A percentile compares a stretch with the other conserved stretches of the same genome.
Evolutionary conservation across 2,329 filamentous ascomycete genomes (phyloP).

Genomic region (Botrytis fragariae): DNA sequence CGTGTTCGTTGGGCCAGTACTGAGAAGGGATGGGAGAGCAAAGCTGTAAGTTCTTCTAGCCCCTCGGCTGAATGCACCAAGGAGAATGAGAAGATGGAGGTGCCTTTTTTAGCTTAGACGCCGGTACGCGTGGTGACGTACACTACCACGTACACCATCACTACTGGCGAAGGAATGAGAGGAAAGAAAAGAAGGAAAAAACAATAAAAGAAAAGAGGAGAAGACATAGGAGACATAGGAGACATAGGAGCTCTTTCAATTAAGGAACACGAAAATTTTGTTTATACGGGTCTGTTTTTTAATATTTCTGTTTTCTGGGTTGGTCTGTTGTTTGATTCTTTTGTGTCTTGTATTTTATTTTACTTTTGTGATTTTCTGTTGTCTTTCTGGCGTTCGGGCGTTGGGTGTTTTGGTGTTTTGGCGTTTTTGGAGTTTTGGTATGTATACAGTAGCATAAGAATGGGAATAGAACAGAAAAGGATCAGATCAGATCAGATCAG

Average conservation of each 20-base stretch:
- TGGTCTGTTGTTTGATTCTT: not conserved
- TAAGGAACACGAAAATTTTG: not conserved
- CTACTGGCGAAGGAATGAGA: not conserved
- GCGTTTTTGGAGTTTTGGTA: not conserved
- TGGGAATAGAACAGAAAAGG: not conserved
- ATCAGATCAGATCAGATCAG: no score
- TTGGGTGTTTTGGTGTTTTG: not conserved
- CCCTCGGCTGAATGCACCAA: not conserved
- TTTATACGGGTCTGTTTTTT: not conserved
- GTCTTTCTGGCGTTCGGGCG: not conserved
- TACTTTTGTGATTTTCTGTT: not conserved
- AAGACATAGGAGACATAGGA: not conserved
- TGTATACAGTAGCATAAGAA: not conserved
- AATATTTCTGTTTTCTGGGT: not conserved
- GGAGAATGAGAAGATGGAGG: not conserved
- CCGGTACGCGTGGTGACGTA: not conserved
- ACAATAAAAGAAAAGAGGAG: not conserved
- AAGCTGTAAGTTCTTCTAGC: not conserved
- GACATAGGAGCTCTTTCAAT: not conserved
- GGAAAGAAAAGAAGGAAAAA: not conserved
- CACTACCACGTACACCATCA: not conserved
- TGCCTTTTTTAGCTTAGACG: not conserved
- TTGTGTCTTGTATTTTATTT: not conserved
- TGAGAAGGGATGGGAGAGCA: slow-evolving; percentile 5
- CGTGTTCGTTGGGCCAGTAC: not conserved